Base-by-base conservation (phyloP, 2,329 filamentous ascomycete genomes). In the Claviceps capensis region DNA sequence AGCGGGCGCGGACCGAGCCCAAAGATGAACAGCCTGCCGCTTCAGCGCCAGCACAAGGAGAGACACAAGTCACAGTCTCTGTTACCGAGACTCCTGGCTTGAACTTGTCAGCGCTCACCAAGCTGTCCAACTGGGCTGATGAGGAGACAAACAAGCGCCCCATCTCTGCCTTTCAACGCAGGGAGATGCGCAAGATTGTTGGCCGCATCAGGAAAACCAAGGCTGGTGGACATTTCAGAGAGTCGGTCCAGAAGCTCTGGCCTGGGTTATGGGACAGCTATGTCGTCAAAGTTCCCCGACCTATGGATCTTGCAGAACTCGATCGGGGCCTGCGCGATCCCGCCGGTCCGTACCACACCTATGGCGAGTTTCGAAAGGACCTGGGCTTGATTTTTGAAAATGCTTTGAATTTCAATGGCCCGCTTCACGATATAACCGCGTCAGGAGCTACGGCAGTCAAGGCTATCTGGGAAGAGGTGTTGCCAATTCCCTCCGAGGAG, bases 161-260 rank as follows among this genome's bases (percentile, higher is more conserved):
- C 1, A 77, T 88, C 51, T 82, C 82, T 1, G 60, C 69, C 1
- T 73, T 74, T 50, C 81, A 86, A 58, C 74, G 73, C 52, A 78
- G 78, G 50, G 82, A 81, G 58, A 73, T 86, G 44, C 69, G 83
- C 37, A 79, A 81, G 55, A 75, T 83, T 36, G 70, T 91, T 49
- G 83, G 81, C 36, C 82, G 84, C 50, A 75, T 91, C 52, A 95
- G 94, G 71, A 93, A 95, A 68, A 90, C 88, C 47, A 88, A 91
- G 64, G 81, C 83, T 54, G 87, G 91, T 2, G 69, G 71, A 6
- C 78, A 84, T 51, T 97, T 95, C 71, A 77, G 81, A 56, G 77
- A 82, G 43, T 84, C 93, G 0, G 93, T 97, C 7, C 78, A 87
- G 63, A 79, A 77, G 41, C 71, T 91, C 23, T 87, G 85, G 67